A percentile compares a stretch with the other conserved stretches of the same genome.
These are phyloP conservation scores for Babesia caballi DNA, from an alignment of 169 alveolate species.

Conservation along the genomic window DNA sequence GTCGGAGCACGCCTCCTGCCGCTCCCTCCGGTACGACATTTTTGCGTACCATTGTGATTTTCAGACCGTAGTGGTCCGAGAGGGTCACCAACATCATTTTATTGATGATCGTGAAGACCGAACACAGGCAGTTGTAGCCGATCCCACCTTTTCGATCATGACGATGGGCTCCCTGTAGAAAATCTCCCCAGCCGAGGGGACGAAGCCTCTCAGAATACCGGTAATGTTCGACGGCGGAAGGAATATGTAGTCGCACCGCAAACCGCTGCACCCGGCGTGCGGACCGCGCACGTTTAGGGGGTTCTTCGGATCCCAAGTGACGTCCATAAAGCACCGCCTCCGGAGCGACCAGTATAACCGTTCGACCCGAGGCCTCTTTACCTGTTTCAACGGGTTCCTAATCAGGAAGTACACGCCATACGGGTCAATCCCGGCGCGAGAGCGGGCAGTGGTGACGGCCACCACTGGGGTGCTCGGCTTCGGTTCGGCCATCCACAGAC, in stretches of 20 bases:
- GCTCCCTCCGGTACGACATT: not conserved
- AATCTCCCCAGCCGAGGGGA: conserved; percentile 78
- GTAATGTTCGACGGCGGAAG: conserved; percentile 80
- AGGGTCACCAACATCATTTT: conserved; percentile 82
- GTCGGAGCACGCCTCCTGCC: not conserved
- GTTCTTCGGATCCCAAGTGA: conserved; percentile 88
- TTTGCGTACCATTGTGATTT: conserved; percentile 67
- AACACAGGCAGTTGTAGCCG: conserved; percentile 53
- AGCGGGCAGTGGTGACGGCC: not conserved
- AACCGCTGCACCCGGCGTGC: conserved; percentile 84
- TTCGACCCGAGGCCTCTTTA: conserved; percentile 11
- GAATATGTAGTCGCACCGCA: conserved; percentile 85
- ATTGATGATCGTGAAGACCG: conserved; percentile 52
- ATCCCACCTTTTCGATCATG: conserved; percentile 59
- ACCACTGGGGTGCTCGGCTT: not conserved
- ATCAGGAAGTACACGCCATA: conserved; percentile 5
- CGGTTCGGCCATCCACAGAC: not conserved
- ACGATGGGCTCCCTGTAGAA: conserved; percentile 84
- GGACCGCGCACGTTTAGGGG: conserved; percentile 87
- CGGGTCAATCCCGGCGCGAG: not conserved
- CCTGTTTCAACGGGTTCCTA: conserved; percentile 9
- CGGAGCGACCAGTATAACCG: conserved; percentile 29
- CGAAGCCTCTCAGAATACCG: conserved; percentile 69
- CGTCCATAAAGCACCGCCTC: conserved; percentile 55
- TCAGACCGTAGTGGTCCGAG: conserved; percentile 85